Evolutionary conservation across 768 basidiomycete genomes (phyloP).

Genomic region (Pulveroboletus ravenelii): DNA sequence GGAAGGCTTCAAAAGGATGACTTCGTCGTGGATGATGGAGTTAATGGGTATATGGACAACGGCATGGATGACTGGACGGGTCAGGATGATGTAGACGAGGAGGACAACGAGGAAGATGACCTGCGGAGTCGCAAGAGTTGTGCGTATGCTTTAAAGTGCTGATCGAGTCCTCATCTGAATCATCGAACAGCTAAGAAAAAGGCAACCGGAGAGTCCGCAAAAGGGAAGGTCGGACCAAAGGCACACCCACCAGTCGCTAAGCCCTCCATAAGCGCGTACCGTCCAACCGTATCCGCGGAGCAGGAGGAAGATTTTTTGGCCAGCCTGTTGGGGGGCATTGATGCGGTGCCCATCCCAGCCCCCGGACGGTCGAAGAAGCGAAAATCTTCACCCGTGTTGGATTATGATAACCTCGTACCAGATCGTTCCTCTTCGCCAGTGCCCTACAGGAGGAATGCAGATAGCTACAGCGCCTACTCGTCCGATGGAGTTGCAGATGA

Average conservation of each 20-base stretch:
- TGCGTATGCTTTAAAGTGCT: slow-evolving; percentile 18
- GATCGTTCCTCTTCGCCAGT: slow-evolving; percentile 38
- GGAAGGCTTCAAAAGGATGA: slow-evolving; percentile 82
- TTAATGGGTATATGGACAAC: slow-evolving; percentile 89
- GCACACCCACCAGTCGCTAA: slow-evolving; percentile 45
- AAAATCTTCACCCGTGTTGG: slow-evolving; percentile 52
- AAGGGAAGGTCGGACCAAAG: slow-evolving; percentile 40
- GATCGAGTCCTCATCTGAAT: slow-evolving; percentile 4
- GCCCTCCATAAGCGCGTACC: slow-evolving; percentile 74
- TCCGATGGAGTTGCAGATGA: slow-evolving; percentile 30
- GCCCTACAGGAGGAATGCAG: slow-evolving; percentile 31
- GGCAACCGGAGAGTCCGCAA: slow-evolving; percentile 18
- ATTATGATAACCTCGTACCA: slow-evolving; percentile 29
- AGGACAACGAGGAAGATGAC: slow-evolving; percentile 44
- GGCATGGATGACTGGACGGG: slow-evolving; percentile 93
- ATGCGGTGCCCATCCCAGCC: slow-evolving; percentile 40
- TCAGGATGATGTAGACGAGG: slow-evolving; percentile 50
- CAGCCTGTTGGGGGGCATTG: slow-evolving; percentile 69
- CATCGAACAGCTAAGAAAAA: slow-evolving; percentile 27
- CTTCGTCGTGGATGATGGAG: slow-evolving; percentile 93
- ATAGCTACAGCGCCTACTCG: slow-evolving; percentile 35
- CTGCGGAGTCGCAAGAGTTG: slow-evolving; percentile 38
- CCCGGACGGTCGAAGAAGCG: slow-evolving; percentile 52
- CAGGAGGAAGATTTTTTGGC: slow-evolving; percentile 91
- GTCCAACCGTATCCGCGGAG: slow-evolving; percentile 66